Evolutionary conservation across 306 rosid genomes (phyloP), one percentile per base, ranked within the genome.

Genomic region (Dalbergia oliveri): DNA sequence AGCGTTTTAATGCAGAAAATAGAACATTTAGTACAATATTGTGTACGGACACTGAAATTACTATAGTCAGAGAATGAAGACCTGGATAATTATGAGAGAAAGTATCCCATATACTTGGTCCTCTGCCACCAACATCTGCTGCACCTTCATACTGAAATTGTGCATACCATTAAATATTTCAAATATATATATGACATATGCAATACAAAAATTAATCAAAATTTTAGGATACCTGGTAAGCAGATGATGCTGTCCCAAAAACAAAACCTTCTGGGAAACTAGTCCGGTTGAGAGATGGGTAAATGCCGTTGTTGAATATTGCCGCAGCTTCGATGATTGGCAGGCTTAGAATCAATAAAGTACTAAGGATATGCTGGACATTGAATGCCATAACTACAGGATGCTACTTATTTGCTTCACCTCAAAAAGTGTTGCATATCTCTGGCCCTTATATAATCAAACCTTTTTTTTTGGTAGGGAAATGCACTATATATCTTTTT

Each of bases 191-290:
- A 35, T 35, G 4, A 35, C 4, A 35, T 35, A 35, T 35, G 6
- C 10, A 14, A 47, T 47, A 47, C 3, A 8, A 51, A 51, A 14
- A 51, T 43, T 4, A 4, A 51, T 51, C 58, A 15, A 5, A 51
- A n/a, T 51, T 51, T 14, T 6, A 51, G 8, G 7, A 51, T 71
- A 81, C 84, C 81, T 81, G 85, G 58, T 81, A 81, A 57, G 81
- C 60, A 47, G 85, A 58, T 19, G 85, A 75, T 53, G 58, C 71
- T 74, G 85, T 67, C 0, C 85, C 85, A 75, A 81, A 81, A 57
- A 74, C 37, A 70, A 81, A 81, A 81, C 64, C 85, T 4, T 67
- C 23, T 11, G 85, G 85, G 68, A 81, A 81, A 75, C 81, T 74
- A 10, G 34, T 57, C 0, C 85, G 18, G 37, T 81, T 75, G 13